A percentile compares a stretch with the other conserved stretches of the same genome.
phyloP scores from a whole-genome alignment of 805 yeast species.

The Candida ipomoeae region DNA sequence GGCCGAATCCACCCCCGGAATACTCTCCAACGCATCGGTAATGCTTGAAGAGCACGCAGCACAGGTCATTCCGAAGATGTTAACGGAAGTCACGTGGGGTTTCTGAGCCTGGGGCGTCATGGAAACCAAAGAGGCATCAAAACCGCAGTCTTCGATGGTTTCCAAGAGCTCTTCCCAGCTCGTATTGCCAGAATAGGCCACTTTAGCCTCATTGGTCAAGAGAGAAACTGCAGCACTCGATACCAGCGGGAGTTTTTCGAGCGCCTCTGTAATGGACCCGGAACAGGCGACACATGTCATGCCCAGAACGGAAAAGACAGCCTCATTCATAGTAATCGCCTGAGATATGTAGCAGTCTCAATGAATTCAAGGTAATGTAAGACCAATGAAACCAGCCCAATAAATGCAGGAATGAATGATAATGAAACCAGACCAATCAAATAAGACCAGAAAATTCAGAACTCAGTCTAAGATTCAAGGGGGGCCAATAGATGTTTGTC shows the following conservation, averaged over 20 bases:
- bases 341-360: not conserved
- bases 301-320: slow-evolving; percentile 15
- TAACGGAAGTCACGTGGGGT: slow-evolving; percentile 4
- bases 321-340: slow-evolving; percentile 6
- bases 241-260: slow-evolving; percentile 16
- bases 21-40: slow-evolving; percentile 14
- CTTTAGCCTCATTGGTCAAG: slow-evolving; percentile 27
- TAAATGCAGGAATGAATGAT: too few relatives aligned
- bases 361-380: too few relatives aligned
- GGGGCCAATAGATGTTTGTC: too few relatives aligned
- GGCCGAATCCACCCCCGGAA: slow-evolving; percentile 11
- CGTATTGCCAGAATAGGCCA: slow-evolving; percentile 6
- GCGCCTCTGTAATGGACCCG: slow-evolving; percentile 21
- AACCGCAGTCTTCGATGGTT: slow-evolving; percentile 16
- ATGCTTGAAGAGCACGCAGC: slow-evolving; percentile 18
- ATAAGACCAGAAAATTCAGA: too few relatives aligned
- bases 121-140: slow-evolving; percentile 12
- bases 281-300: slow-evolving; percentile 29
- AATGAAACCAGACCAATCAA: too few relatives aligned
- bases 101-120: not conserved
- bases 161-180: slow-evolving; percentile 5
- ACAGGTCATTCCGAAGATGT: slow-evolving; percentile 18
- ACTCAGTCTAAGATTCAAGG: too few relatives aligned
- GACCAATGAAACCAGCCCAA: too few relatives aligned
- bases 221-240: slow-evolving; percentile 20